A percentile compares a stretch with the other conserved stretches of the same genome.
phyloP scores from a whole-genome alignment of 495 filamentous ascomycete species.

The Xylaria palmicola region DNA sequence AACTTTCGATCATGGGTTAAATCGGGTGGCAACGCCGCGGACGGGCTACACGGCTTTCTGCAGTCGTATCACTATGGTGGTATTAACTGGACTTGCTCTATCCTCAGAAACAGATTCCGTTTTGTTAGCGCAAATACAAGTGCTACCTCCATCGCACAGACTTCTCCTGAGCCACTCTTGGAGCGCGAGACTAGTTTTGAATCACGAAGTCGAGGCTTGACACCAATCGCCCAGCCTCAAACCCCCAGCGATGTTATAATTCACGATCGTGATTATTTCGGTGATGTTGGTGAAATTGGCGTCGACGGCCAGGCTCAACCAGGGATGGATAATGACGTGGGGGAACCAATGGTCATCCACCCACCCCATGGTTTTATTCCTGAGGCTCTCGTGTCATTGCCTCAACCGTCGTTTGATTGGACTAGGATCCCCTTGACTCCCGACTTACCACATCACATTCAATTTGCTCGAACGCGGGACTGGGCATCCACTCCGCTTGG shows the following conservation, averaged over 20 bases:
- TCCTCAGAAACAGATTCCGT: conserved; percentile 60
- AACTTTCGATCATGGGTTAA: conserved; percentile 65
- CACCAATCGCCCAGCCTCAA: conserved; percentile 24
- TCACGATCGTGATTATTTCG: conserved; percentile 40
- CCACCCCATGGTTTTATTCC: conserved; percentile 30
- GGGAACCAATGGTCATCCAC: conserved; percentile 14
- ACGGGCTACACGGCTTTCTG: conserved; percentile 44
- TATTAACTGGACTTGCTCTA: conserved; percentile 62
- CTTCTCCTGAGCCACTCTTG: conserved; percentile 35
- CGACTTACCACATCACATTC: conserved; percentile 60
- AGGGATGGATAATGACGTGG: conserved; percentile 17
- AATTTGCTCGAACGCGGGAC: conserved; percentile 62
- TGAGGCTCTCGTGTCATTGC: conserved; percentile 19
- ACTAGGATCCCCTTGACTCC: conserved; percentile 59
- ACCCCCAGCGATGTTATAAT: conserved; percentile 28
- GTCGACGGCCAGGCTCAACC: conserved; percentile 19
- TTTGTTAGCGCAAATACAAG: conserved; percentile 53
- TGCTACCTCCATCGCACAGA: conserved; percentile 25
- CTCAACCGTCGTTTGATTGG: conserved; percentile 62
- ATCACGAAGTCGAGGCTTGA: conserved; percentile 23
- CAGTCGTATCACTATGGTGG: conserved; percentile 55
- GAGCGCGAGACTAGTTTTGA: conserved; percentile 27
- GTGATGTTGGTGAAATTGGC: conserved; percentile 21
- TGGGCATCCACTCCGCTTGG: conserved; percentile 65
- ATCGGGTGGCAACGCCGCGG: conserved; percentile 46